Conservation (phyloP, 495 filamentous ascomycete species). For the Talaromyces borbonicus region DNA sequence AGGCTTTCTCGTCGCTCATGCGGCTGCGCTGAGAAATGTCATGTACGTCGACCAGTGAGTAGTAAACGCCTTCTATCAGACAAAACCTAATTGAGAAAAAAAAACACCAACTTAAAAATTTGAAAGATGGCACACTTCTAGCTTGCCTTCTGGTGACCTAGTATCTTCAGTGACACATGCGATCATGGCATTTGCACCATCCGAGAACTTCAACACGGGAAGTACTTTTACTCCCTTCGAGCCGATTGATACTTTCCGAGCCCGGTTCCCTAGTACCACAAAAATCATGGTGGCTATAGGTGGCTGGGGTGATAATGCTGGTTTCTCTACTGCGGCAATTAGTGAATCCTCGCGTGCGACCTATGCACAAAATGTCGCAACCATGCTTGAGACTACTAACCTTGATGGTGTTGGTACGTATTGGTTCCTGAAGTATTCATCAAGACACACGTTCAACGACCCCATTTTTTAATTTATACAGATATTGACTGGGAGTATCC, state of each 20-base stretch:
- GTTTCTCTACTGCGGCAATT: constrained; percentile 49
- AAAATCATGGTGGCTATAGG: constrained; percentile 63
- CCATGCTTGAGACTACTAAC: constrained; percentile 50
- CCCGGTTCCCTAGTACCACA: constrained; percentile 47
- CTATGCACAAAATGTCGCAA: constrained; percentile 56
- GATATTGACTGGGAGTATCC: constrained; percentile 82
- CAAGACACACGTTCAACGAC: too few relatives aligned
- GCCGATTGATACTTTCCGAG: constrained; percentile 43
- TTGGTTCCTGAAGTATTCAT: neutral
- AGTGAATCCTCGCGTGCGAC: constrained; percentile 39
- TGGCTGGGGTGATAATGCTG: constrained; percentile 60
- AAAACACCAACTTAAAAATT: too few relatives aligned
- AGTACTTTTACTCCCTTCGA: constrained; percentile 49
- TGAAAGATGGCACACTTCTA: constrained; percentile 5
- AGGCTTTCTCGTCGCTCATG: constrained; percentile 7
- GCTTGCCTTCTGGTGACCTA: constrained; percentile 3
- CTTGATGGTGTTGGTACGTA: constrained; percentile 46
- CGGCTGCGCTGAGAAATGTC: constrained; percentile 8
- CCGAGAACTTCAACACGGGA: constrained; percentile 43
- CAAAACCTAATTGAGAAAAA: too few relatives aligned
- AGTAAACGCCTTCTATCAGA: too few relatives aligned
- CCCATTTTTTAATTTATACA: constrained; percentile 16
- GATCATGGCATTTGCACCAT: constrained; percentile 56
- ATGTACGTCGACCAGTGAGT: constrained; percentile 8
- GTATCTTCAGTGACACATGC: constrained; percentile 40